Evolutionary conservation across 805 yeast species (phyloP), one percentile per base, ranked within the genome.

Genomic region (Starmera caribaea): DNA sequence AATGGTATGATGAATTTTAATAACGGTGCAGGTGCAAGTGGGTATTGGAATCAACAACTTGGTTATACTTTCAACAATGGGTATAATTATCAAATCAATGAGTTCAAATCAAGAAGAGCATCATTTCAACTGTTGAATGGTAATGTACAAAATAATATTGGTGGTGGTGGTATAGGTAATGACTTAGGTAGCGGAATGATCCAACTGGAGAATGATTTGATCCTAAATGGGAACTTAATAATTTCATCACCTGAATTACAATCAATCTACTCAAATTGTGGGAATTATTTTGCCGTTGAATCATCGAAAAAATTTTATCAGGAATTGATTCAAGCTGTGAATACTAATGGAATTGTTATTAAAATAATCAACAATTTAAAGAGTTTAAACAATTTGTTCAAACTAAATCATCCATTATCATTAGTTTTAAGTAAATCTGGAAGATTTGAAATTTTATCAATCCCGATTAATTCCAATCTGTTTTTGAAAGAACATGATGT

Each of bases 371-470:
- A 46, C 8, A 45, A 50, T 50, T 51, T 40, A 44, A 61, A 47
- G 46, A 58, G 39, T 46, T 55, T 41, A 39, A 55, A 42, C 48
- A 59, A 54, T 38, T 39, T 45, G 39, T 44, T 44, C 43, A 42
- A 38, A 13, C 36, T 50, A 24, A 33, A 45, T 34, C 62, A 59
- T 38, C 60, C 60, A 38, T 48, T 68, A 35, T 61, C 62, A 9
- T 45, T 79, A 31, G 81, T 76, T 6, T 61, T 76, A 17, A 69
- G 76, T 47, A 79, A 79, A 45, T 73, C 77, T 42, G 83, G 84
- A 15, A 77, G 79, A 55, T 65, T 80, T 48, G 94, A 84, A 56
- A 69, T 83, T 27, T 65, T 81, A 32, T 77, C 86, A 2, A 73
- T 77, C 29, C 83, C 87, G 4, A 70, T 71, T 42, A 74, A 73